Evolutionary conservation across 345 rosid species (phyloP).

Genomic region (Excoecaria cochinchinensis): DNA sequence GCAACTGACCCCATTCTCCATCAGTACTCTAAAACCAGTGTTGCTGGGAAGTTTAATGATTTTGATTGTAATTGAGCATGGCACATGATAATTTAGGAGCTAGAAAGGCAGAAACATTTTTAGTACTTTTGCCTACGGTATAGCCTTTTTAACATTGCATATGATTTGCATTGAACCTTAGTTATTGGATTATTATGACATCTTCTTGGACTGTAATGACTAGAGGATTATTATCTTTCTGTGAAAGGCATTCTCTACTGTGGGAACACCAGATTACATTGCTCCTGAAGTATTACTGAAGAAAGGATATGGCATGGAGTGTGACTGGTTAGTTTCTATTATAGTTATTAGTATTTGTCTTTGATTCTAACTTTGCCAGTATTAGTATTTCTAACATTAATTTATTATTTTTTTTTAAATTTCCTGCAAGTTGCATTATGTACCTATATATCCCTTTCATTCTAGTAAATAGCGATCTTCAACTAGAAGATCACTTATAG

Average conservation of each 20-base stretch:
- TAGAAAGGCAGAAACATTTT: neutral
- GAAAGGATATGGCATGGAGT: conserved; percentile 99
- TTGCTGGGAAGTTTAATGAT: neutral
- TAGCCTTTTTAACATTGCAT: neutral
- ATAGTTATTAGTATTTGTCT: too few species aligned
- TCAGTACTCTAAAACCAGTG: neutral
- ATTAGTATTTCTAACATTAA: conserved; percentile 1
- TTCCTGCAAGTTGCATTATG: neutral
- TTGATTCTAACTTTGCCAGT: neutral
- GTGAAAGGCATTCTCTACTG: conserved; percentile 90
- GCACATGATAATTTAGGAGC: neutral
- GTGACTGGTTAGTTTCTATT: conserved; percentile 81
- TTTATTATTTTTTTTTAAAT: neutral
- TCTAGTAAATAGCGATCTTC: conserved; percentile 7
- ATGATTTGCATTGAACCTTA: neutral
- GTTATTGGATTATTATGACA: neutral
- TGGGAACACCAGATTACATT: conserved; percentile 95
- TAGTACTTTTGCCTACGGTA: neutral
- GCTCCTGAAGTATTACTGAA: conserved; percentile 95
- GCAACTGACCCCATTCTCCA: neutral
- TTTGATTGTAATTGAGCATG: conserved; percentile 1
- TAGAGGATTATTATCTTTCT: neutral
- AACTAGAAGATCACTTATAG: conserved; percentile 4
- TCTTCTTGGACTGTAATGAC: conserved; percentile 1
- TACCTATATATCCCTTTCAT: neutral